Conservation (phyloP, 768 basidiomycete genomes). For the Tulasnella sp. region DNA sequence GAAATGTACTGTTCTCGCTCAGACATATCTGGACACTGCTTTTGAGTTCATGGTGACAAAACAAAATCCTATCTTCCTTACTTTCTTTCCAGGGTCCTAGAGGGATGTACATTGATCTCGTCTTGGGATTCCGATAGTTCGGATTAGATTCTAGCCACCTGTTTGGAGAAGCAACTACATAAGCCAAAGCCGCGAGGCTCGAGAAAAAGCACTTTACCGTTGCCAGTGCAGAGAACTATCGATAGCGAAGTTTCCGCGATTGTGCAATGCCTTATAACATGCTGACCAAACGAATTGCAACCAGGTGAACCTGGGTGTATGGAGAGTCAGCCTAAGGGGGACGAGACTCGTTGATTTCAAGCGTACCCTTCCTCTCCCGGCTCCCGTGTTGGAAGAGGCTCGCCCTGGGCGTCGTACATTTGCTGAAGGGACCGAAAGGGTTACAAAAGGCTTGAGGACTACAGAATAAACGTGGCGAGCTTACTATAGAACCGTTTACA, state of each 20-base stretch:
- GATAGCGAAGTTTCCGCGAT: neutral
- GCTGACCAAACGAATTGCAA: neutral
- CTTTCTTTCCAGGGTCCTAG: neutral
- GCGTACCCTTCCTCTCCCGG: conserved; percentile 4
- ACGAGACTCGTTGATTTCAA: neutral
- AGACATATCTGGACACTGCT: neutral
- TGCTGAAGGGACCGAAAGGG: neutral
- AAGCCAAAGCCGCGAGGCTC: neutral
- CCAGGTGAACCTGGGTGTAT: conserved; percentile 10
- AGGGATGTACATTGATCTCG: neutral
- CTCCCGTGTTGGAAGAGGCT: neutral
- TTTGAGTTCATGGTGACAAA: neutral
- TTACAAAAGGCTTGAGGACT: neutral
- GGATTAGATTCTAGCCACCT: conserved; percentile 13
- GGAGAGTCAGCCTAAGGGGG: neutral
- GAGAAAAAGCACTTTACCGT: neutral
- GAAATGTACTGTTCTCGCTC: neutral
- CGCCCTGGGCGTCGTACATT: neutral
- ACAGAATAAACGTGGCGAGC: no score
- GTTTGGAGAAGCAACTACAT: neutral
- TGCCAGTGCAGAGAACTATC: neutral
- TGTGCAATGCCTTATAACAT: neutral
- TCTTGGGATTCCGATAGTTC: neutral
- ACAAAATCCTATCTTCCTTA: neutral
- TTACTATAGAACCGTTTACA: neutral